Base-by-base conservation (phyloP, 1,284 basidiomycete species). In the Ganoderma sp. region DNA sequence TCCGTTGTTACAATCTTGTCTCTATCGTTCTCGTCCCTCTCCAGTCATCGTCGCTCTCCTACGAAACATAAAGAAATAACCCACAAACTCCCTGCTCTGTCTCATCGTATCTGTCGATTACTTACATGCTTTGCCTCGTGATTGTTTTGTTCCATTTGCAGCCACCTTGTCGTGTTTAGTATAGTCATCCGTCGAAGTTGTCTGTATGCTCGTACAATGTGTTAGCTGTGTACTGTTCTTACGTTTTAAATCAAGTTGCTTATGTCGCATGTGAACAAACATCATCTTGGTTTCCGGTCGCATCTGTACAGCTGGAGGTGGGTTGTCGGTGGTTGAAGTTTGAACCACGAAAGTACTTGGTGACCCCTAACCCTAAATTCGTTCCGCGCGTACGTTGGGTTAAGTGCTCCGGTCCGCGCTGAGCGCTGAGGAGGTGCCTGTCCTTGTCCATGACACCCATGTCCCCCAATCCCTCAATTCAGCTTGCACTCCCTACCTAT, bases 401-500 rank as follows among this genome's bases (percentile, higher is more conserved):
- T 9, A 39, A 39, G 37, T 45, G 14, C 60, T 45, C 19, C 19
- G 22, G 42, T 37, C 48, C 61, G 32, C 6, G 34, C 43, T 12
- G 32, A 9, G 32, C 4, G 34, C 43, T 12, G 32, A 9, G 39
- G 28, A 14, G 42, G 14, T 22, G 43, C n/a, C 43, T 14, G 56
- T 58, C 43, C 52, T 63, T 71, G 67, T 56, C 65, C 50, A 48
- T 63, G 65, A 62, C 69, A 67, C 68, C 63, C 68, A 76, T 75
- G 74, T 57, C 73, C 61, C 66, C 74, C 5, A n/a, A 67, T 28
- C 70, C 73, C 48, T 63, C 70, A 41, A 61, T 68, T 9, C 74
- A 70, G 37, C 59, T 70, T 74, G 82, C 78, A 5, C 82, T 88
- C 19, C 78, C 84, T 39, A 84, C 87, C 45, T 92, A 87, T 69